phyloP scores from a whole-genome alignment of 768 basidiomycete genomes.

The Clitopilus passeckerianus region DNA sequence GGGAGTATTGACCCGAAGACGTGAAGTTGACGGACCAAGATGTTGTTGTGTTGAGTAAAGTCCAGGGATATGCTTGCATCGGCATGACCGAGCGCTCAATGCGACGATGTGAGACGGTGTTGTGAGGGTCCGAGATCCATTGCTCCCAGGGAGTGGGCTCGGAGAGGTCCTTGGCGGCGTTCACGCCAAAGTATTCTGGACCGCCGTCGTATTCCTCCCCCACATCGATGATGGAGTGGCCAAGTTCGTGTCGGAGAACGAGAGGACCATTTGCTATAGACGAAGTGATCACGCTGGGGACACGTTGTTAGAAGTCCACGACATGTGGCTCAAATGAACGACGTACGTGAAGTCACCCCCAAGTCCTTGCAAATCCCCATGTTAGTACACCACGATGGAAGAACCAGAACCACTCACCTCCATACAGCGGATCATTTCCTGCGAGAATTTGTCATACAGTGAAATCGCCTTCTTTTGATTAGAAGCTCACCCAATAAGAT shows the following conservation, averaged over 20 bases:
- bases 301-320: neutral
- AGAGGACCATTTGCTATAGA: conserved; percentile 70
- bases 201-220: conserved; percentile 87
- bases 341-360: conserved; percentile 77
- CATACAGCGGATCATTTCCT: conserved; percentile 79
- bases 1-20: conserved; percentile 59
- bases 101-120: conserved; percentile 20
- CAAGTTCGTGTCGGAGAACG: conserved; percentile 75
- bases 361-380: conserved; percentile 38
- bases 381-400: neutral
- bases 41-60: conserved; percentile 53
- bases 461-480: neutral
- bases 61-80: conserved; percentile 74
- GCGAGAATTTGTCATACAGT: neutral
- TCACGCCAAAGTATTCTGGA: conserved; percentile 65
- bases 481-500: conserved; percentile 57
- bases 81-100: conserved; percentile 73
- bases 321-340: neutral
- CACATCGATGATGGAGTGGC: conserved; percentile 73
- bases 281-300: conserved; percentile 63
- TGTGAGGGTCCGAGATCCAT: conserved; percentile 49
- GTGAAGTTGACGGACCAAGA: conserved; percentile 58
- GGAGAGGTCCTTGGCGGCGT: conserved; percentile 44
- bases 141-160: conserved; percentile 59
- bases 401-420: conserved; percentile 39